phyloP scores from a whole-genome alignment of 164 flowering plant species.

The Vitis vinifera region DNA sequence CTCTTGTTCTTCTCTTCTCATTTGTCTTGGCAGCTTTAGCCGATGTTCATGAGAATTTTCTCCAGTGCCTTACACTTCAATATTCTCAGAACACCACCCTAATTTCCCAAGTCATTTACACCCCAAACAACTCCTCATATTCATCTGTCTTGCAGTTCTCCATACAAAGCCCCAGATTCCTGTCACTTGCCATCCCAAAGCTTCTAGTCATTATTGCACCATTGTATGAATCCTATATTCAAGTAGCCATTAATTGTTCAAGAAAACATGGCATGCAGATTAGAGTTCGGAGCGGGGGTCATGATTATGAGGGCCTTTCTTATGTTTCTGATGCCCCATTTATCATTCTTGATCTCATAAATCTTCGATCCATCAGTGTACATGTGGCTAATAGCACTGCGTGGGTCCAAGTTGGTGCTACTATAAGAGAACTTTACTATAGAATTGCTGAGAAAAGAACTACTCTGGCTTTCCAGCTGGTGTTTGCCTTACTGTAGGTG shows the following conservation, averaged over 20 bases:
- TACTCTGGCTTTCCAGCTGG: constrained; percentile 27
- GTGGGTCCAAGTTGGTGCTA: constrained; percentile 4
- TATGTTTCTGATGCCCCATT: constrained; percentile 19
- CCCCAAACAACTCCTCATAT: too few species aligned
- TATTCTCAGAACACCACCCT: too few species aligned
- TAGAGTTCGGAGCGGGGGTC: constrained; percentile 23
- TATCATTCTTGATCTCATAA: constrained; percentile 18
- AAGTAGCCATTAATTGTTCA: neutral
- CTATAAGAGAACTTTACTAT: constrained; percentile 23
- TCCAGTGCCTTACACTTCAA: too few species aligned
- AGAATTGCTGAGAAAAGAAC: constrained; percentile 18
- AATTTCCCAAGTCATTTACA: too few species aligned
- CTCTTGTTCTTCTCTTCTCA: too few species aligned
- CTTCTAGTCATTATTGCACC: too few species aligned
- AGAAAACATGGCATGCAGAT: constrained; percentile 10
- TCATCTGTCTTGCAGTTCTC: too few species aligned
- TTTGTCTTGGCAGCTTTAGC: too few species aligned
- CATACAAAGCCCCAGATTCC: too few species aligned
- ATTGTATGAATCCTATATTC: constrained; percentile 3
- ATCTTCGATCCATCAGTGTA: constrained; percentile 8
- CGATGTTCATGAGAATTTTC: too few species aligned
- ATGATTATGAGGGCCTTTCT: constrained; percentile 6
- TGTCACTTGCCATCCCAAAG: too few species aligned
- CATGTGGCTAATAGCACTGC: neutral
- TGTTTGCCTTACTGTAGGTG: constrained; percentile 14